Base-by-base conservation (phyloP, 768 basidiomycete genomes). In the Russula lepida region DNA sequence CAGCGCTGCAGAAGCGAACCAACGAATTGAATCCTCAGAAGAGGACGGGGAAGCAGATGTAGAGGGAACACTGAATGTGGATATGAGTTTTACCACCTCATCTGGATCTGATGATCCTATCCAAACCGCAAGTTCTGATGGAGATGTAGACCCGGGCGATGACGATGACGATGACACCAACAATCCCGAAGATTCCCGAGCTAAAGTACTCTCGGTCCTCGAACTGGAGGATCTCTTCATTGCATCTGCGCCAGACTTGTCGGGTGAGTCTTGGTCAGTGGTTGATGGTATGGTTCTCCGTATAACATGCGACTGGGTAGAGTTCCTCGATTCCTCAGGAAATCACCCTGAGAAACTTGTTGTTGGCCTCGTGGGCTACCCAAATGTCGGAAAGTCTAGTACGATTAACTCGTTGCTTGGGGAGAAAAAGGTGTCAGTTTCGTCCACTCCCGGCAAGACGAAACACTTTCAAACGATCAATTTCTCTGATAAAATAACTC, bases 401-500 rank as follows among this genome's bases (percentile, higher is more conserved):
- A 94, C 97, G 6, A 95, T 99, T 69, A 99, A 99, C 71, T 89
- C 95, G 6, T 80, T 99, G 7, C 79, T 99, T 6, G 97, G 95
- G 39, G 89, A 93, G 71, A 95, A 97, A 77, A 93, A 91, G 79
- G 97, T 99, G 64, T 97, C 93, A 70, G 97, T 99, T 28, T 98
- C 95, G 4, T 86, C 95, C 0, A 99, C 97, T 0, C 97, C 97
- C 0, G 97, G 97, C 64, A 91, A 98, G 76, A 99, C 97, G 15
- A 99, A 99, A 71, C 95, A 99, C 74, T 98, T 98, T 75, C 97
- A 99, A 73, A 98, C 97, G 0, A 94, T 98, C 67, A 84, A 92
- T 68, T 81, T 99, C n/a, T 94, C 93, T 12, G 83, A 88, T 19
- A 78, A 84, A 3, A 87, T 98, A 44, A 78, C 87, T 49, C 82